Conservation (phyloP, 176 grass and related monocot species). For the Areca catechu region DNA sequence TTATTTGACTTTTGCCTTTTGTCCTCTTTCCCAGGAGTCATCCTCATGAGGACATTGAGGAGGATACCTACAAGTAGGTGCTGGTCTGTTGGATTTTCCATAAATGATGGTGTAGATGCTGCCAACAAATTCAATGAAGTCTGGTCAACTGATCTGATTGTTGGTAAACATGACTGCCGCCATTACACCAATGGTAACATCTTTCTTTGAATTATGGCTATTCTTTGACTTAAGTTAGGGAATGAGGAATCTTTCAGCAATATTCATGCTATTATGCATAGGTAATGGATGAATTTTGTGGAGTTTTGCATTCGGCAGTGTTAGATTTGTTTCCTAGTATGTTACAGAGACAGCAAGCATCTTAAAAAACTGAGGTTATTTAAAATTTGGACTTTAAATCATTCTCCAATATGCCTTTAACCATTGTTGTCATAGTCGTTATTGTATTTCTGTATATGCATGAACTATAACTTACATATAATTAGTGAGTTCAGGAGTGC, state of each 20-base stretch:
- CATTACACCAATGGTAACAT: constrained; percentile 66
- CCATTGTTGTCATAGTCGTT: no score
- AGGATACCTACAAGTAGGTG: constrained; percentile 48
- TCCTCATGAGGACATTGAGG: constrained; percentile 38
- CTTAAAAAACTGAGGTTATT: no score
- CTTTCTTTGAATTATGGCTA: not conserved
- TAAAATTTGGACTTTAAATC: no score
- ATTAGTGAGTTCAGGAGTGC: no score
- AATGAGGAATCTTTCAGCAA: not conserved
- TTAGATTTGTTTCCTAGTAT: no score
- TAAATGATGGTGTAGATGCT: constrained; percentile 23
- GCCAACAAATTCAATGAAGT: constrained; percentile 59
- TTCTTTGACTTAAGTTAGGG: not conserved
- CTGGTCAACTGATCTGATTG: constrained; percentile 57
- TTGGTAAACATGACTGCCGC: constrained; percentile 70
- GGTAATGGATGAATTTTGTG: no score
- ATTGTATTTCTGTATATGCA: no score
- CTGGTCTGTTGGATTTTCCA: constrained; percentile 60
- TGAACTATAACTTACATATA: no score
- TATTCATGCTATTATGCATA: not conserved
- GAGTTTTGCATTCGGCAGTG: no score
- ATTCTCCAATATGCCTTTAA: no score
- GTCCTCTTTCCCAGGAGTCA: constrained; percentile 45
- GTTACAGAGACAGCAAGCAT: no score
- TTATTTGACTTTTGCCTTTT: not conserved